Evolutionary conservation across 257 asterid genomes (phyloP), one percentile per base, ranked within the genome.

Genomic region (Salvia rosmarinus): DNA sequence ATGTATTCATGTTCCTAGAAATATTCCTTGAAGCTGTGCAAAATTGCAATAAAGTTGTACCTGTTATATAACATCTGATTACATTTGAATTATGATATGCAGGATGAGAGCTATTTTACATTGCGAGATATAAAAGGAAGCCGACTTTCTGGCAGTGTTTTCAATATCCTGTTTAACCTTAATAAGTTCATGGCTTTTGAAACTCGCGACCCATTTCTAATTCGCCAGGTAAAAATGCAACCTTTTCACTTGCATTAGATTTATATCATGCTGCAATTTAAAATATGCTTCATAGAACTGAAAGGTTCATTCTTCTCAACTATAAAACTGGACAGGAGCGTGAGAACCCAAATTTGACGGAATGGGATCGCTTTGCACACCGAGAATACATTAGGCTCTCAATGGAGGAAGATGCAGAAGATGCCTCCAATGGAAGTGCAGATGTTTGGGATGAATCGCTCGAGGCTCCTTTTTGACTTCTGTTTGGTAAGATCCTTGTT

Each of bases 371-470:
- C 70, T 95, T 95, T 76, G 98, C 99, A 0, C 99, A 91, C 79
- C 83, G 99, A 81, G 99, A 95, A 81, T 95, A 95, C 81, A 91
- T 95, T 71, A 87, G 99, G 88, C 98, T 95, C 39, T 95, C 99
- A 8, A 95, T 95, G 99, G 99, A 95, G 87, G 99, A 95, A 84
- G 99, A 95, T 80, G 96, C 97, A 49, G 99, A 95, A 73, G 98
- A 95, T 79, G 99, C 98, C 73, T 95, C 99, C 40, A 91, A 91
- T 76, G 99, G 99, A 75, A 95, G 99, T 88, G 97, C 97, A 50
- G 99, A 95, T 87, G 97, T 89, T 64, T 95, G 99, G 99, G 99
- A 95, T 82, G 96, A 91, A 79, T 85, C 99, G 46, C 97, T 95
- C 65, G 99, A 95, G 87, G 96, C 99, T 86, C 98, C 99, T 5